Conservation (phyloP, 805 yeast species). For the Sugiyamaella valdiviana region DNA sequence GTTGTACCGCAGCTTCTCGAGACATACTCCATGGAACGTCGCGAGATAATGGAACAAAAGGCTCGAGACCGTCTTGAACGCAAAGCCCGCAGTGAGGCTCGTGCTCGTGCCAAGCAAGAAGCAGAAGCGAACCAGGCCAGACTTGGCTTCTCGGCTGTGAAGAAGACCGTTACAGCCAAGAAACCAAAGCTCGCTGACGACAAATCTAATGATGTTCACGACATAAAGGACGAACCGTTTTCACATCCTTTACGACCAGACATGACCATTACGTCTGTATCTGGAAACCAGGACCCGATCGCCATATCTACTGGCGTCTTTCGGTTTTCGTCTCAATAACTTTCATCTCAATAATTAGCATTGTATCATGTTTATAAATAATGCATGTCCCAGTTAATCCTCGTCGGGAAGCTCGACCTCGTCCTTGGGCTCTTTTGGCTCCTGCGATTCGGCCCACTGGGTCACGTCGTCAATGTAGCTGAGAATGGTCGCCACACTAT, state of each 20-base stretch:
- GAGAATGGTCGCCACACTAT: conserved; percentile 71
- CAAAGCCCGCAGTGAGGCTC: conserved; percentile 7
- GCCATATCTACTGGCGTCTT: neutral
- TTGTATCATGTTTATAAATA: conserved; percentile 9
- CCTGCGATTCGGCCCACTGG: conserved; percentile 95
- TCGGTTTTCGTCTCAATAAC: neutral
- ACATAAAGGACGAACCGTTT: neutral
- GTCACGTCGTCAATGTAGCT: conserved; percentile 95
- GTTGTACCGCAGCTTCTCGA: conserved; percentile 37
- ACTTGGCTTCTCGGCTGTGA: conserved; percentile 2
- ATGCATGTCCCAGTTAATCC: conserved; percentile 37
- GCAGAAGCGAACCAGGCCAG: neutral
- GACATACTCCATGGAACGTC: conserved; percentile 23
- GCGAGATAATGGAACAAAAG: conserved; percentile 22
- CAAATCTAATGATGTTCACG: too few species aligned
- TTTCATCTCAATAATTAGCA: neutral
- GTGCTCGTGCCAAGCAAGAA: conserved; percentile 1
- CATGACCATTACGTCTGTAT: too few species aligned
- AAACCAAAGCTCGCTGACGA: neutral
- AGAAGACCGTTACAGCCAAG: neutral
- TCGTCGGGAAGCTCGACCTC: conserved; percentile 47
- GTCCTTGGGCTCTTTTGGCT: conserved; percentile 92
- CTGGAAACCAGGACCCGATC: neutral
- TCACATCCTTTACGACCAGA: neutral
- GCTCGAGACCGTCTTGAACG: conserved; percentile 16